Evolutionary conservation across 2,329 filamentous ascomycete genomes (phyloP), one percentile per base, ranked within the genome.

Genomic region (Diaporthe helianthi): DNA sequence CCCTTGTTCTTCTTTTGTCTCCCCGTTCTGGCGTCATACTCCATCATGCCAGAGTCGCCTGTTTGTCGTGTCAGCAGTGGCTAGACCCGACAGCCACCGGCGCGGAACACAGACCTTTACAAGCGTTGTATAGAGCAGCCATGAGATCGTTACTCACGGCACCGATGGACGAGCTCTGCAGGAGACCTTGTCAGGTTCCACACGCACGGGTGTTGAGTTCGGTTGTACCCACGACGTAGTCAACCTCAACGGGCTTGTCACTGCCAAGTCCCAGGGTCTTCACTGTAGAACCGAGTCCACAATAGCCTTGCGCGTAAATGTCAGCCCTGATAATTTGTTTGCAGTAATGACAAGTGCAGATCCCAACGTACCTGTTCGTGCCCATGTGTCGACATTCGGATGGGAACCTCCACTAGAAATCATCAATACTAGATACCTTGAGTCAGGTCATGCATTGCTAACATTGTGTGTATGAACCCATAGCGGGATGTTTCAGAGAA

Each of bases 381-480:
- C 75, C 80, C 81, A 83, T 17, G 83, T 79, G n/a, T 49, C 51
- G 24, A 53, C 33, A 17, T 82, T 84, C 8, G 73, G 75, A 74
- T 91, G 88, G 1, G 85, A 82, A 29, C 88, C 87, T 54, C 86
- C 87, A 71, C 88, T 89, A 67, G 31, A 67, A 65, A 55, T 36
- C 46, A 46, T 68, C 22, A 68, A 60, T 31, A 52, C 24, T 15
- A 26, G 15, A 8, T 15, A n/a, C 41, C 46, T 67, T 13, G 65
- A 58, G 41, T 67, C 52, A 58, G 65, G 65, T 19, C 31, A 10
- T 29, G 41, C 41, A 67, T 66, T 67, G 76, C 90, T 79, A 80
- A 93, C 91, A 97, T 92, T 9, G 92, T 91, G 78, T 97, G 93
- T 8, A 98, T 88, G 78, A 99, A 97, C 1, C 88, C 92, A 72